Conservation (phyloP, 2,329 filamentous ascomycete genomes). For the Endothia cerciana region DNA sequence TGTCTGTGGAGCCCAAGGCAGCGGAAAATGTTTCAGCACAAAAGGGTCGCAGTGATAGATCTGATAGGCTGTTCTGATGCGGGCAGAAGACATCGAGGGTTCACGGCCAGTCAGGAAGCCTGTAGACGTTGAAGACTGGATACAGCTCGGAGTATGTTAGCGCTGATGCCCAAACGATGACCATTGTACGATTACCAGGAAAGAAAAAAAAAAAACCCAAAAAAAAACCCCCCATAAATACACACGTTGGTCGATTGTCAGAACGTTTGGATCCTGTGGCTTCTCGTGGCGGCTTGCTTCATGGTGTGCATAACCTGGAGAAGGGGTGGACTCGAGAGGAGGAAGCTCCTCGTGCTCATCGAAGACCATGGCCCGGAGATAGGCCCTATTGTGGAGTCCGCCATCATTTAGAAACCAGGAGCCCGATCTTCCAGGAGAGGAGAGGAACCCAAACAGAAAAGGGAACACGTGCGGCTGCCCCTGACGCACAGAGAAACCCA, state of each 20-base stretch:
- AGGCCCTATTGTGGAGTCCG: not conserved
- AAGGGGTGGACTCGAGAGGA: too few species aligned
- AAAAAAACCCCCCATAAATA: too few species aligned
- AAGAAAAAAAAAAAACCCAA: too few species aligned
- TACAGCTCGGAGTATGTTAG: not conserved
- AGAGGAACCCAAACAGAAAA: not conserved
- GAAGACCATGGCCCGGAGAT: not conserved
- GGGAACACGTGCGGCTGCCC: not conserved
- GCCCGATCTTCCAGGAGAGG: not conserved
- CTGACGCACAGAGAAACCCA: not conserved
- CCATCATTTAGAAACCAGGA: not conserved
- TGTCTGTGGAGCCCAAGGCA: too few species aligned
- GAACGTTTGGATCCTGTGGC: constrained; percentile 2
- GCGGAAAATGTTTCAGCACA: too few species aligned
- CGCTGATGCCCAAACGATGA: constrained; percentile 11
- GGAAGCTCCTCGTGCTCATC: not conserved
- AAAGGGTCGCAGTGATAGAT: too few species aligned
- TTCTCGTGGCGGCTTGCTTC: constrained; percentile 22
- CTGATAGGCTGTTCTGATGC: not conserved
- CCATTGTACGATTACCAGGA: constrained; percentile 1
- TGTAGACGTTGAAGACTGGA: not conserved
- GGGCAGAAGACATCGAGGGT: not conserved
- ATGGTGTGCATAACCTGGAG: constrained; percentile 11
- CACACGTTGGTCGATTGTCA: not conserved
- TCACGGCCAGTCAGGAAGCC: not conserved